Evolutionary conservation across 1,284 basidiomycete genomes (phyloP), one percentile per base, ranked within the genome.

Genomic region (Afroboletus lepidellus): DNA sequence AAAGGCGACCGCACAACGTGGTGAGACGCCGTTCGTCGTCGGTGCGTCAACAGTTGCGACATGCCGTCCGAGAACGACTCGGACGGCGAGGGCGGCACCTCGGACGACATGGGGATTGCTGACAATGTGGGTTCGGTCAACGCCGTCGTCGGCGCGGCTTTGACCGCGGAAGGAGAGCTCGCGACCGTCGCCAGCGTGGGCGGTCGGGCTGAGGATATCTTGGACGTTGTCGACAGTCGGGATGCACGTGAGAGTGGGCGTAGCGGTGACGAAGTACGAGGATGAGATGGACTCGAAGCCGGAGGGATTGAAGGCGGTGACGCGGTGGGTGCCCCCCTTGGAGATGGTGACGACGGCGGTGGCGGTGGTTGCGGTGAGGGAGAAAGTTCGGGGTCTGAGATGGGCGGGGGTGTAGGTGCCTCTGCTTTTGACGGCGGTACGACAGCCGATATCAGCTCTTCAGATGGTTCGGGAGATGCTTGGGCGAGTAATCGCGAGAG

Each of bases 401-500:
- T 42, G 18, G 59, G 37, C 21, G 29, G 33, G 2, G 43, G 42
- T 3, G 18, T 56, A 36, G 55, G 52, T 2, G 8, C 50, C 38
- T 57, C 57, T 5, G 48, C 47, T 34, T 59, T 57, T 25, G 69
- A 60, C 18, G 65, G 60, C 21, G 69, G 62, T 33, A 65, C 55
- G 1, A 62, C 59, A 15, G 72, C 73, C 12, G 71, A 56, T 15
- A 60, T 32, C 3, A 39, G 37, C 20, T 61, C 65, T 42, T 66
- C 66, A 24, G 48, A 23, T 25, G 50, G 58, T 47, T 83, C 80
- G 11, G 71, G 62, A 7, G 76, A 72, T 15, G 87, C 88, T 59
- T 90, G 87, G 1, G 87, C 88, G 23, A 90, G 73, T 7, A 90
- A 72, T 32, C 85, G 79, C 15, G 87, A 90, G 54, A 90, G 72